Percentiles rank a stretch among this genome's conserved stretches.
Conservation (phyloP, 1,139 yeast genomes). For the Taphrina betulina region DNA sequence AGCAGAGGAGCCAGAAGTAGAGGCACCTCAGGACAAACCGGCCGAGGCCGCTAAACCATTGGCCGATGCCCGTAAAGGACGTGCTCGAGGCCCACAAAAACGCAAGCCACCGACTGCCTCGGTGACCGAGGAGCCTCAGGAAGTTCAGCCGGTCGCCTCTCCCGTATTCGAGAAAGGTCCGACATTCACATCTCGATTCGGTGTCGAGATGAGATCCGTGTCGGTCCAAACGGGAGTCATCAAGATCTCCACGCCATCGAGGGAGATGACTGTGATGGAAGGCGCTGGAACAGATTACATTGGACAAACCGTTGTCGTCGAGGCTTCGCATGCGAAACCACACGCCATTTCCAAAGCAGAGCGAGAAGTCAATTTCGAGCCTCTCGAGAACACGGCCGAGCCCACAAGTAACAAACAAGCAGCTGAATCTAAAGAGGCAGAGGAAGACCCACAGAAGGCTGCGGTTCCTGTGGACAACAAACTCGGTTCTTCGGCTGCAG, state of each 20-base stretch:
- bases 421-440: too few species aligned
- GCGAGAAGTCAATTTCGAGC: too few species aligned
- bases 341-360: constrained; percentile 9
- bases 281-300: constrained; percentile 24
- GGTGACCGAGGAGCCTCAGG: neutral
- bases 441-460: neutral
- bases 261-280: constrained; percentile 22
- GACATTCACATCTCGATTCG: constrained; percentile 26
- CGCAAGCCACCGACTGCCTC: constrained; percentile 20
- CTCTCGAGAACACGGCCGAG: too few species aligned
- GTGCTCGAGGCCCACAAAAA: constrained; percentile 21
- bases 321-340: neutral
- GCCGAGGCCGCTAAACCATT: constrained; percentile 5
- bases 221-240: constrained; percentile 28
- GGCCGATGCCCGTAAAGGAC: constrained; percentile 28
- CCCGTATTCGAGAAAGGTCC: constrained; percentile 29
- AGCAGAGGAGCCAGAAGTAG: neutral
- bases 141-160: neutral
- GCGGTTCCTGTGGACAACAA: too few species aligned
- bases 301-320: constrained; percentile 27
- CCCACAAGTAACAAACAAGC: too few species aligned
- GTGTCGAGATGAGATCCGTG: constrained; percentile 30
- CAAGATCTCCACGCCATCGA: constrained; percentile 17
- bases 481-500: too few species aligned
- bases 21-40: neutral